Evolutionary conservation across 805 yeast species (phyloP).

Genomic region (Yarrowia sp.): DNA sequence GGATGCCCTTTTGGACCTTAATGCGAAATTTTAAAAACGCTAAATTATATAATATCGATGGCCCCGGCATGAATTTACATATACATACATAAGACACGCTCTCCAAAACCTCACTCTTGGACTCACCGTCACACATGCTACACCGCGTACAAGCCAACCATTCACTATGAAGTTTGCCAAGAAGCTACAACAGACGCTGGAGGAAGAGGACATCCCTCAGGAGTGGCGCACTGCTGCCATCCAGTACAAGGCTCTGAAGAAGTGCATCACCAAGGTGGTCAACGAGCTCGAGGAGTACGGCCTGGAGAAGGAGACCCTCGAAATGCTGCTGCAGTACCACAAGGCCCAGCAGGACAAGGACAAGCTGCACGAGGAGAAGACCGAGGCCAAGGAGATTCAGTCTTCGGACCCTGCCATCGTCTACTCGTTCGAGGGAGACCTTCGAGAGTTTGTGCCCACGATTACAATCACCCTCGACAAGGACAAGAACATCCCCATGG

Average conservation of each 20-base stretch:
- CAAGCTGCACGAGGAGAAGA: constrained; percentile 11
- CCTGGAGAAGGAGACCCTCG: constrained; percentile 46
- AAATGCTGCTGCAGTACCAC: constrained; percentile 34
- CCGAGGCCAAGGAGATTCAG: background rate
- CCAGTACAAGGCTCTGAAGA: constrained; percentile 68
- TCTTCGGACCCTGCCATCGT: constrained; percentile 26
- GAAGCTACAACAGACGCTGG: constrained; percentile 59
- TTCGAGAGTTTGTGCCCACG: constrained; percentile 35
- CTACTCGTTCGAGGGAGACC: constrained; percentile 32
- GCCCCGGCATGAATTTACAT: constrained; percentile 19
- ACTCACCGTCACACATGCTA: constrained; percentile 11
- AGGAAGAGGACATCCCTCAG: constrained; percentile 59
- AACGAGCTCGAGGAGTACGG: constrained; percentile 61
- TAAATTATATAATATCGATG: constrained; percentile 11
- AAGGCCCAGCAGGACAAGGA: constrained; percentile 17
- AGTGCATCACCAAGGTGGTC: constrained; percentile 63
- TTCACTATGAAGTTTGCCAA: constrained; percentile 71
- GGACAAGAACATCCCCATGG: constrained; percentile 30
- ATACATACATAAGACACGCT: constrained; percentile 2
- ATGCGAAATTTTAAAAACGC: constrained; percentile 20
- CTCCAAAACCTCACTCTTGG: background rate
- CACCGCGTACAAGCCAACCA: background rate
- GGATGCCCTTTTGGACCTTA: background rate
- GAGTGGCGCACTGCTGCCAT: constrained; percentile 70
- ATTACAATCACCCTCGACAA: constrained; percentile 32